phyloP scores from a whole-genome alignment of 169 alveolate genomes.

The Cryptosporidium muris region DNA sequence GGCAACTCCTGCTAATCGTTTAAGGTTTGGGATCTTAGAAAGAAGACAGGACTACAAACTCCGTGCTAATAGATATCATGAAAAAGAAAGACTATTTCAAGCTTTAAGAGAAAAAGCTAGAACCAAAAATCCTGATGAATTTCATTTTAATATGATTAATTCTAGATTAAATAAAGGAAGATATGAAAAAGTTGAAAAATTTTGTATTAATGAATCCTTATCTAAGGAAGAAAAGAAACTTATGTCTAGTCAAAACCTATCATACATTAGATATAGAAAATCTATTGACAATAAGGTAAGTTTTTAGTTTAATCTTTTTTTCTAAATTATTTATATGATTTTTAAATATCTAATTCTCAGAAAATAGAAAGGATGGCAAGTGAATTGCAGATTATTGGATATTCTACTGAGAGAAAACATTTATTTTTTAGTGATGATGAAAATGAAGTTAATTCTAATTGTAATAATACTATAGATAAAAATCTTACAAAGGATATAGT shows the following conservation, averaged over 20 bases:
- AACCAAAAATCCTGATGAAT: constrained; percentile 67
- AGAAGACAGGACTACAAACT: constrained; percentile 60
- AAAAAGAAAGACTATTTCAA: constrained; percentile 46
- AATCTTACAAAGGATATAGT: constrained; percentile 12
- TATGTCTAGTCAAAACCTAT: constrained; percentile 54
- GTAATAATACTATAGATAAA: neutral
- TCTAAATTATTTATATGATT: neutral
- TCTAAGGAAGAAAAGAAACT: constrained; percentile 40
- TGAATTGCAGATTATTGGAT: constrained; percentile 45
- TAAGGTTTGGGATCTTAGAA: constrained; percentile 55
- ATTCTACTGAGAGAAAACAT: constrained; percentile 28
- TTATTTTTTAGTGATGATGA: constrained; percentile 29
- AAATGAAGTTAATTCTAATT: neutral
- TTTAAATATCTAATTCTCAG: neutral
- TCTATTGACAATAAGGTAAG: constrained; percentile 64
- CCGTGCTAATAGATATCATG: constrained; percentile 64
- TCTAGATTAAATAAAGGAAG: constrained; percentile 54
- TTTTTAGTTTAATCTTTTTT: neutral
- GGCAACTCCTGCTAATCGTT: constrained; percentile 62
- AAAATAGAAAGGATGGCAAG: constrained; percentile 57
- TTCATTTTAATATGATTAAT: constrained; percentile 58
- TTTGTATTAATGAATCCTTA: neutral
- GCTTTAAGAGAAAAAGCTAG: constrained; percentile 62
- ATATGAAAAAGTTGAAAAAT: constrained; percentile 11
- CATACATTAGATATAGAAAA: constrained; percentile 30